phyloP scores from a whole-genome alignment of 441 rosid genomes.

The Pelargonium exstipulatum region DNA sequence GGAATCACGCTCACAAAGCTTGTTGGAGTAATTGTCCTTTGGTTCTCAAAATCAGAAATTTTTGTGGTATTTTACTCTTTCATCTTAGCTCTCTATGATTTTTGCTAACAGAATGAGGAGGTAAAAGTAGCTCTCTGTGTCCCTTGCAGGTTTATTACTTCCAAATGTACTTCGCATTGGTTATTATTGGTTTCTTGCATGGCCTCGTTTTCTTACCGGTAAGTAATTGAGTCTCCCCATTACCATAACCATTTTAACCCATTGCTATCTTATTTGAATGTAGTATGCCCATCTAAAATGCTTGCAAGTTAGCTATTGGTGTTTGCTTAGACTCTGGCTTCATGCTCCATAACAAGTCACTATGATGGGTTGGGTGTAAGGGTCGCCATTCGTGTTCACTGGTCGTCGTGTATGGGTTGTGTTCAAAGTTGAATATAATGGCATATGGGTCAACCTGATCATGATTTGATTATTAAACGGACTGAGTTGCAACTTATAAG shows the following conservation, averaged over 20 bases:
- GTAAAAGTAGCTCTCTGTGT: slow-evolving; percentile 11
- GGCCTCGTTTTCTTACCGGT: slow-evolving; percentile 72
- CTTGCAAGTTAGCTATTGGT: neutral
- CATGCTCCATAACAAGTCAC: no score
- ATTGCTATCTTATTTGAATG: neutral
- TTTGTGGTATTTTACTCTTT: slow-evolving; percentile 47
- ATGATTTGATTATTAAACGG: no score
- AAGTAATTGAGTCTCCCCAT: slow-evolving; percentile 28
- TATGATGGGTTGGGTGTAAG: no score
- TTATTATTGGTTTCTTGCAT: slow-evolving; percentile 61
- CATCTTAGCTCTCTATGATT: slow-evolving; percentile 14
- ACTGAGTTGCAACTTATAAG: no score
- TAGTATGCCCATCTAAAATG: no score
- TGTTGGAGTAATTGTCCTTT: slow-evolving; percentile 66
- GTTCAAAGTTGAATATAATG: no score
- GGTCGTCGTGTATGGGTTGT: no score
- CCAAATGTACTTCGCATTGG: slow-evolving; percentile 68
- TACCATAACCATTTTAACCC: slow-evolving; percentile 2
- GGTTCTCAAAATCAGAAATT: slow-evolving; percentile 62
- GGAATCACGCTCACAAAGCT: slow-evolving; percentile 76
- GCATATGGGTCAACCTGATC: no score
- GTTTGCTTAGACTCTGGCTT: neutral
- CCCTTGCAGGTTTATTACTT: slow-evolving; percentile 61
- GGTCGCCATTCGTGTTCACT: no score
- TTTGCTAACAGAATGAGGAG: slow-evolving; percentile 2